Conservation (phyloP, 2,329 filamentous ascomycete species). For the Fusarium irregulare region DNA sequence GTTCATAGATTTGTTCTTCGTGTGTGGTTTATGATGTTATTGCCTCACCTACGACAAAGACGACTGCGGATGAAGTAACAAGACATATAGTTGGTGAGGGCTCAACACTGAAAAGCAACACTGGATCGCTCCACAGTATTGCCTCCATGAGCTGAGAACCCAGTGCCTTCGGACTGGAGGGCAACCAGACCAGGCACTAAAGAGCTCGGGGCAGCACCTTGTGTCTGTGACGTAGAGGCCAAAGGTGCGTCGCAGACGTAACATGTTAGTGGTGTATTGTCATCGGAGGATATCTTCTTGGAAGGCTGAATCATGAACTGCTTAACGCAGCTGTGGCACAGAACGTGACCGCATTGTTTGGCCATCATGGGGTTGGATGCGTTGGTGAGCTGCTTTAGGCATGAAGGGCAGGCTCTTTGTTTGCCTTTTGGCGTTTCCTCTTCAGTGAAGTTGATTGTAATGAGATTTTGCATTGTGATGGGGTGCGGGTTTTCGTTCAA, state of each 20-base stretch:
- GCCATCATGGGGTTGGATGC: constrained; percentile 83
- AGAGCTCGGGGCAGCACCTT: constrained; percentile 61
- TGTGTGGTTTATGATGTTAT: constrained; percentile 69
- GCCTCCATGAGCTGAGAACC: constrained; percentile 88
- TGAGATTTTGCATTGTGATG: constrained; percentile 81
- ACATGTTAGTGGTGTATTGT: constrained; percentile 66
- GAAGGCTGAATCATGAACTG: constrained; percentile 78
- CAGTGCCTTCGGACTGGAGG: constrained; percentile 87
- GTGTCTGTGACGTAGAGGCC: constrained; percentile 60
- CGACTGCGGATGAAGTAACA: constrained; percentile 36
- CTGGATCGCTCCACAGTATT: constrained; percentile 83
- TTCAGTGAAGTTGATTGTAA: constrained; percentile 81
- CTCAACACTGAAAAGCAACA: constrained; percentile 83
- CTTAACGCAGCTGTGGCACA: constrained; percentile 85
- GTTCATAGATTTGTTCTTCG: constrained; percentile 79
- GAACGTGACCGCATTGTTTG: constrained; percentile 90
- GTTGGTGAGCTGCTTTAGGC: constrained; percentile 85
- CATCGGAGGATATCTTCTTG: constrained; percentile 54
- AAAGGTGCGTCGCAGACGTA: constrained; percentile 89
- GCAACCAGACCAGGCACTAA: constrained; percentile 79
- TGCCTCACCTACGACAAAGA: constrained; percentile 44
- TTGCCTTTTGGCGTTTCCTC: constrained; percentile 65
- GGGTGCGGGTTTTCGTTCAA: constrained; percentile 72
- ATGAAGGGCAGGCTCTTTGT: constrained; percentile 78
- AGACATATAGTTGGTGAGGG: constrained; percentile 1